phyloP scores from a whole-genome alignment of 2,329 filamentous ascomycete species.

The Fusarium pseudocircinatum region DNA sequence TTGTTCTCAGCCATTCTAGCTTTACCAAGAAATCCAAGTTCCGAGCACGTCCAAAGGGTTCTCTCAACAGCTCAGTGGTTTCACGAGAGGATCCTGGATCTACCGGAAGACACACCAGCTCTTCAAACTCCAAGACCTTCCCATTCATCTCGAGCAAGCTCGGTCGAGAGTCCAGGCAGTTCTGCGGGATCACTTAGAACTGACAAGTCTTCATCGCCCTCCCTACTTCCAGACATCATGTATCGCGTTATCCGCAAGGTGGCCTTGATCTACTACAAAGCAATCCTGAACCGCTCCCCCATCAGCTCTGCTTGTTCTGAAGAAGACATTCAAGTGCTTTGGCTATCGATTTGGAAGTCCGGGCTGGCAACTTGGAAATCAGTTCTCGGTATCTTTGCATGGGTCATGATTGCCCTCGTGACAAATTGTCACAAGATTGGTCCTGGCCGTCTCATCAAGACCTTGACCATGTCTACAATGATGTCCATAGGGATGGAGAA shows the following conservation, averaged over 20 bases:
- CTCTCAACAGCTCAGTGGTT: constrained; percentile 53
- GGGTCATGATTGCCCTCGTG: constrained; percentile 57
- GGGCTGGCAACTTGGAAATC: constrained; percentile 57
- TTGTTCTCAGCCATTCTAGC: constrained; percentile 55
- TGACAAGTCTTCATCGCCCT: constrained; percentile 27
- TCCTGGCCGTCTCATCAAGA: constrained; percentile 58
- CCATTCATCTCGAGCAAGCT: constrained; percentile 20
- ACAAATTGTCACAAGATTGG: constrained; percentile 52
- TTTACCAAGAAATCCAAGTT: constrained; percentile 49
- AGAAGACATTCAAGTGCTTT: constrained; percentile 55
- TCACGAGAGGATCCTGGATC: constrained; percentile 49
- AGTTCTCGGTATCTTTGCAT: constrained; percentile 59
- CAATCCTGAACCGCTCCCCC: constrained; percentile 55
- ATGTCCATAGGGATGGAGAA: constrained; percentile 59
- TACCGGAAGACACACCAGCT: constrained; percentile 44
- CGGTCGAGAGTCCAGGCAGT: constrained; percentile 17
- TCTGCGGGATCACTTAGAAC: constrained; percentile 25
- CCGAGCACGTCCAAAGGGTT: constrained; percentile 52
- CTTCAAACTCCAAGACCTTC: constrained; percentile 16
- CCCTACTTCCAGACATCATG: constrained; percentile 52
- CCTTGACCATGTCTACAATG: constrained; percentile 54
- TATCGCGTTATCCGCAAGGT: constrained; percentile 59
- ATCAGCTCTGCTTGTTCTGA: constrained; percentile 53
- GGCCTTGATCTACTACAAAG: constrained; percentile 59
- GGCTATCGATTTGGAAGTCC: constrained; percentile 59